A percentile compares a stretch with the other conserved stretches of the same genome.
Evolutionary conservation across 2,329 filamentous ascomycete genomes (phyloP).

Genomic region (Diaporthe citri): DNA sequence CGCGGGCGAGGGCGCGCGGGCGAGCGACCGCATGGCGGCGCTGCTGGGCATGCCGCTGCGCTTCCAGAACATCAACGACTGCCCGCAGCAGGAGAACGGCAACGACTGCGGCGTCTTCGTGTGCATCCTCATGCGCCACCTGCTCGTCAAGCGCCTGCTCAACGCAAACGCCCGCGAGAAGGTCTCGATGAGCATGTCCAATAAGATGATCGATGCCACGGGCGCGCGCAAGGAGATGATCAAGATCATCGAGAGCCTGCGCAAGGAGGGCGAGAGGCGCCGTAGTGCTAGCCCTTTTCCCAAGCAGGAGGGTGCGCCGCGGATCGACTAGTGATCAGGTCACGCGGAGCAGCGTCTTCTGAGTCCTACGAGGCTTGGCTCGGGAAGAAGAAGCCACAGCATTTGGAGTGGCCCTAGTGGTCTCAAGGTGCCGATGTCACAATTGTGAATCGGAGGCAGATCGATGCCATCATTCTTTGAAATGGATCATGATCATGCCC

Average conservation of each 20-base stretch:
- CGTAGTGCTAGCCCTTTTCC: constrained; percentile 56
- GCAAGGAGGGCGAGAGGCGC: constrained; percentile 88
- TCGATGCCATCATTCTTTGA: too few relatives aligned
- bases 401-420: too few relatives aligned
- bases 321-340: constrained; percentile 55
- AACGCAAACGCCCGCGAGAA: constrained; percentile 85
- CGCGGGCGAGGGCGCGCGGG: constrained; percentile 76
- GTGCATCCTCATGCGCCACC: constrained; percentile 92
- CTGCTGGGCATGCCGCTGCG: constrained; percentile 76
- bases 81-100: constrained; percentile 90
- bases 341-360: constrained; percentile 1
- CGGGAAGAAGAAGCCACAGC: too few relatives aligned
- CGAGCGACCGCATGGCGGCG: constrained; percentile 75
- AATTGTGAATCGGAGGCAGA: too few relatives aligned
- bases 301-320: constrained; percentile 54
- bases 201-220: constrained; percentile 83
- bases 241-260: constrained; percentile 85
- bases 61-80: constrained; percentile 87
- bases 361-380: too few relatives aligned
- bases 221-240: constrained; percentile 92
- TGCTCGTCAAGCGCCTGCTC: constrained; percentile 87
- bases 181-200: constrained; percentile 93
- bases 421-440: too few relatives aligned
- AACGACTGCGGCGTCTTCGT: constrained; percentile 97
- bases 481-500: too few relatives aligned